Conservation (phyloP, 1,139 yeast species). For the Yamadazyma trypodendri region DNA sequence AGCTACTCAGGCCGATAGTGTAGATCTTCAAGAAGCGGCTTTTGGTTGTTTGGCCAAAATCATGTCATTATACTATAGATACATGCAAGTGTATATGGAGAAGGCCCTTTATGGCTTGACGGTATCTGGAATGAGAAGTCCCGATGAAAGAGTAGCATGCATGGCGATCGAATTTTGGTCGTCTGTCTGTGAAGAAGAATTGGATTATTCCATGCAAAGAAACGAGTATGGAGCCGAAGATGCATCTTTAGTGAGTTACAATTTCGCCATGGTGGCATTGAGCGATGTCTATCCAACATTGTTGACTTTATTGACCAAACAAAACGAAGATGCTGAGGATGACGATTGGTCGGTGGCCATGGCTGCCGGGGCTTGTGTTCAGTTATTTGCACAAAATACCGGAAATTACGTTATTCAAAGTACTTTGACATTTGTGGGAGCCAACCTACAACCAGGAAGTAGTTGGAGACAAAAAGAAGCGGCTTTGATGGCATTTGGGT, state of each 20-base stretch:
- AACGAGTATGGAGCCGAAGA: conserved; percentile 51
- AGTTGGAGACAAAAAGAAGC: conserved; percentile 92
- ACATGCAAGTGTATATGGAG: conserved; percentile 95
- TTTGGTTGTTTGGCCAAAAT: conserved; percentile 94
- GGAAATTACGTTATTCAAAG: conserved; percentile 85
- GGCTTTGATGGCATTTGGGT: conserved; percentile 98
- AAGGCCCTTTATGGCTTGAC: conserved; percentile 91
- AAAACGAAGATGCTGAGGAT: conserved; percentile 88
- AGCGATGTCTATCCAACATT: conserved; percentile 86
- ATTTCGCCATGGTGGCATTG: conserved; percentile 83
- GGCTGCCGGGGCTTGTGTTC: conserved; percentile 99
- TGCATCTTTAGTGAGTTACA: conserved; percentile 45
- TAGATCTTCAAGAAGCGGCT: conserved; percentile 87
- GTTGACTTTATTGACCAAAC: conserved; percentile 75
- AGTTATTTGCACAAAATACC: conserved; percentile 87
- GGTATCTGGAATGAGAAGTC: conserved; percentile 86
- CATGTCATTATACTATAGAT: conserved; percentile 83
- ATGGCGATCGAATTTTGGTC: conserved; percentile 99
- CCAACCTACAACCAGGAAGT: conserved; percentile 54
- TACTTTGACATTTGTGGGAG: conserved; percentile 78
- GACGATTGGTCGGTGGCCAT: conserved; percentile 97
- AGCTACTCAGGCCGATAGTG: conserved; percentile 86
- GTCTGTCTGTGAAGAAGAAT: conserved; percentile 94
- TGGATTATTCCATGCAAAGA: conserved; percentile 69
- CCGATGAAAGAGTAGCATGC: conserved; percentile 86